Evolutionary conservation across 1,284 basidiomycete genomes (phyloP).

Genomic region (Leccinum subrobustum): DNA sequence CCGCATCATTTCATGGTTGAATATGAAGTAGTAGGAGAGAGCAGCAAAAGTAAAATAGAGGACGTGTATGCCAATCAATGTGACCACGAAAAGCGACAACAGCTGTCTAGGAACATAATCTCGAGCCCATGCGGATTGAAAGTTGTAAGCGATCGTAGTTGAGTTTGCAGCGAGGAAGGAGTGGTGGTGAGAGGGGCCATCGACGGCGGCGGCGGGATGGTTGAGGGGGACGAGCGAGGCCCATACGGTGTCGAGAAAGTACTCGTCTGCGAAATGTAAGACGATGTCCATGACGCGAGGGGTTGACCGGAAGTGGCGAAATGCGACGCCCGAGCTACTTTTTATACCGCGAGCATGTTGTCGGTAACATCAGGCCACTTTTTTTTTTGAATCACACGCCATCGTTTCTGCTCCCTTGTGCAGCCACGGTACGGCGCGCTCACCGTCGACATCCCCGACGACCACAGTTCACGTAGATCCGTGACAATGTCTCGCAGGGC

Average conservation of each 20-base stretch:
- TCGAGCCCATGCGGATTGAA: constrained; percentile 71
- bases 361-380: constrained; percentile 31
- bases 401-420: background rate
- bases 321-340: constrained; percentile 1
- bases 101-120: constrained; percentile 80
- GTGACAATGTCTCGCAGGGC: background rate
- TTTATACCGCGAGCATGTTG: constrained; percentile 23
- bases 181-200: constrained; percentile 14
- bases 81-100: constrained; percentile 73
- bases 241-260: constrained; percentile 78
- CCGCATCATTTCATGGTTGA: constrained; percentile 95
- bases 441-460: background rate
- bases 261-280: constrained; percentile 71
- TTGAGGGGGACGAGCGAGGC: constrained; percentile 66
- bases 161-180: constrained; percentile 27
- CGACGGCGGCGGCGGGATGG: constrained; percentile 26
- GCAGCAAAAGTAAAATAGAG: constrained; percentile 88
- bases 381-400: constrained; percentile 25
- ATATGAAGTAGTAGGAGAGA: constrained; percentile 84
- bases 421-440: background rate
- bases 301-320: background rate
- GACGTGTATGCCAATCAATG: constrained; percentile 76
- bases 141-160: constrained; percentile 20
- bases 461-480: background rate
- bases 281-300: constrained; percentile 76